A percentile compares a stretch with the other conserved stretches of the same genome.
phyloP scores from a whole-genome alignment of 1,284 basidiomycete genomes.

The Tranzscheliella williamsii region DNA sequence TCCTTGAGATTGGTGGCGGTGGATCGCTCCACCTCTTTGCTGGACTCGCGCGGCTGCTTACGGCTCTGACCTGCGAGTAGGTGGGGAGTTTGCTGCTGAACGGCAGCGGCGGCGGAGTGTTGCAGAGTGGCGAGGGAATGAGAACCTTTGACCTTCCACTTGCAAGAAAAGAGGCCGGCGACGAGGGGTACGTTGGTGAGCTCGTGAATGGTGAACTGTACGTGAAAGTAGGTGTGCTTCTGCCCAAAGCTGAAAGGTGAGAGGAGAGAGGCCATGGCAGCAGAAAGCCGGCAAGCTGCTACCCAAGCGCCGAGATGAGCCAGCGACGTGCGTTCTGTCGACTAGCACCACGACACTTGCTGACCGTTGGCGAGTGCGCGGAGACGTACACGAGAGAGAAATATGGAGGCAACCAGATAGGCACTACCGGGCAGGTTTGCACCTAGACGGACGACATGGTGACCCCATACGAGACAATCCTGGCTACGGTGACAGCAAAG shows the following conservation, averaged over 20 bases:
- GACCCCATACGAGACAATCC: too few species aligned
- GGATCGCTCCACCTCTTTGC: constrained; percentile 2
- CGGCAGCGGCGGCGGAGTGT: constrained; percentile 27
- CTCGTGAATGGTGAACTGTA: constrained; percentile 71
- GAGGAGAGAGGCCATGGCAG: constrained; percentile 44
- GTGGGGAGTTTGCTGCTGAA: constrained; percentile 19
- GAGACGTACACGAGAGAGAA: too few species aligned
- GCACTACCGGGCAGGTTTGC: too few species aligned
- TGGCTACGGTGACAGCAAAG: too few species aligned
- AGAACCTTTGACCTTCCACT: constrained; percentile 75
- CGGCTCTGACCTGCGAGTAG: constrained; percentile 4
- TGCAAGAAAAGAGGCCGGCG: constrained; percentile 72
- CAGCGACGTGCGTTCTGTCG: too few species aligned
- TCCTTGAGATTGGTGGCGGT: too few species aligned
- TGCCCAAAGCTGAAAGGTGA: constrained; percentile 64
- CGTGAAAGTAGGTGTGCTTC: constrained; percentile 68
- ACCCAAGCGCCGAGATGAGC: too few species aligned
- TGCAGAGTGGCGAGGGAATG: constrained; percentile 39
- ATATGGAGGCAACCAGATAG: too few species aligned
- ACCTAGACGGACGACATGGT: too few species aligned
- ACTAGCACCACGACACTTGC: too few species aligned
- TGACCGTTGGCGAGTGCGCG: too few species aligned
- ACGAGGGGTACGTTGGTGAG: constrained; percentile 76
- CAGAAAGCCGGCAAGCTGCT: too few species aligned
- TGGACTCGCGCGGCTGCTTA: constrained; percentile 3